A percentile compares a stretch with the other conserved stretches of the same genome.
phyloP scores from a whole-genome alignment of 495 filamentous ascomycete species.

The Penicillium canescens region DNA sequence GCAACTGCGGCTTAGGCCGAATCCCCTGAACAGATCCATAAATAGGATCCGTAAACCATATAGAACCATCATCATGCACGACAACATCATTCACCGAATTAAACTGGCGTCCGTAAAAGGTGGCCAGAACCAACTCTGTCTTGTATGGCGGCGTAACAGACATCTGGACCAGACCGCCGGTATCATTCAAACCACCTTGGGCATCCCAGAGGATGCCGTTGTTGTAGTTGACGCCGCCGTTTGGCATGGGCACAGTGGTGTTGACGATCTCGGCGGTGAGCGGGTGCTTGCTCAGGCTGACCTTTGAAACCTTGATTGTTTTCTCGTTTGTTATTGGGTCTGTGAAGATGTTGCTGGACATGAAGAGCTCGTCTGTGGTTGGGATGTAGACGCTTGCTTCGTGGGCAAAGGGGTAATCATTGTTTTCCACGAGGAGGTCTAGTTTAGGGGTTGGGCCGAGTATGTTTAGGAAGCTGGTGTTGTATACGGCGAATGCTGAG shows the following conservation, averaged over 20 bases:
- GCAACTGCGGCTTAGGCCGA: constrained; percentile 46
- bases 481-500: constrained; percentile 28
- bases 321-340: constrained; percentile 30
- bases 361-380: constrained; percentile 54
- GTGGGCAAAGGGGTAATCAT: constrained; percentile 53
- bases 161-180: constrained; percentile 49
- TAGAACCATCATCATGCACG: constrained; percentile 37
- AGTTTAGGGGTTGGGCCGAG: constrained; percentile 38
- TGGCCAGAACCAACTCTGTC: constrained; percentile 31
- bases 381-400: constrained; percentile 60
- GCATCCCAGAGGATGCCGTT: constrained; percentile 49
- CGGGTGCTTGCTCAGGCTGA: constrained; percentile 28
- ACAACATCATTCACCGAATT: constrained; percentile 50
- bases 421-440: constrained; percentile 36
- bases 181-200: constrained; percentile 48
- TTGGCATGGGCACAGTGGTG: constrained; percentile 51
- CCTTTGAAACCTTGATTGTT: constrained; percentile 40
- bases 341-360: constrained; percentile 54
- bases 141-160: constrained; percentile 33
- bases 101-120: constrained; percentile 46
- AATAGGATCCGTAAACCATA: constrained; percentile 60
- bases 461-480: constrained; percentile 36
- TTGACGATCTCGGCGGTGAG: constrained; percentile 37
- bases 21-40: constrained; percentile 46
- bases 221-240: constrained; percentile 52